phyloP scores from a whole-genome alignment of 1,284 basidiomycete genomes.

The Earliella scabrosa region DNA sequence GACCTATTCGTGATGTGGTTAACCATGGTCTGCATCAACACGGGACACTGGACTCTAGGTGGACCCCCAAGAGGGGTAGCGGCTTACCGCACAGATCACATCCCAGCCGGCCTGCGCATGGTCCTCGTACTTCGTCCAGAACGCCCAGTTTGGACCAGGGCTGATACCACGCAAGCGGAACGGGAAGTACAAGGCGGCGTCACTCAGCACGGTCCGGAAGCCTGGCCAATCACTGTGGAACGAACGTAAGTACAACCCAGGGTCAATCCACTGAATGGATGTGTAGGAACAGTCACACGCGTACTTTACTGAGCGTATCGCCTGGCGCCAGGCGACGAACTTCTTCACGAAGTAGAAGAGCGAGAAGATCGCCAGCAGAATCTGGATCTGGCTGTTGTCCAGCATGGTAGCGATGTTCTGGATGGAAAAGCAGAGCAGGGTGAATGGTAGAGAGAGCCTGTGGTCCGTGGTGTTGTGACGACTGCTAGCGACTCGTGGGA shows the following conservation, averaged over 20 bases:
- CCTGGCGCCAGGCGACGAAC: neutral
- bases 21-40: too few species aligned
- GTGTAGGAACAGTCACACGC: neutral
- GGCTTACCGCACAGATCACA: slow-evolving; percentile 24
- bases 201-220: slow-evolving; percentile 23
- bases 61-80: too few species aligned
- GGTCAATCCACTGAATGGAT: too few species aligned
- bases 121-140: slow-evolving; percentile 21
- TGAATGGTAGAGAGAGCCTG: too few species aligned
- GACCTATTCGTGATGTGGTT: slow-evolving; percentile 2
- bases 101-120: slow-evolving; percentile 25
- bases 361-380: neutral
- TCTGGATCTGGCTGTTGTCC: neutral
- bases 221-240: slow-evolving; percentile 25
- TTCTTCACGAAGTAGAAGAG: slow-evolving; percentile 9
- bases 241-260: neutral
- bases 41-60: too few species aligned
- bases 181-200: slow-evolving; percentile 15
- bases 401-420: too few species aligned
- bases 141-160: slow-evolving; percentile 19
- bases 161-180: slow-evolving; percentile 22
- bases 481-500: too few species aligned
- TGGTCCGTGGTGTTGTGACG: too few species aligned
- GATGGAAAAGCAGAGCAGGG: too few species aligned
- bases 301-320: slow-evolving; percentile 5